Base-by-base conservation (phyloP, 1,284 basidiomycete species). In the Ganoderma multipileum region DNA sequence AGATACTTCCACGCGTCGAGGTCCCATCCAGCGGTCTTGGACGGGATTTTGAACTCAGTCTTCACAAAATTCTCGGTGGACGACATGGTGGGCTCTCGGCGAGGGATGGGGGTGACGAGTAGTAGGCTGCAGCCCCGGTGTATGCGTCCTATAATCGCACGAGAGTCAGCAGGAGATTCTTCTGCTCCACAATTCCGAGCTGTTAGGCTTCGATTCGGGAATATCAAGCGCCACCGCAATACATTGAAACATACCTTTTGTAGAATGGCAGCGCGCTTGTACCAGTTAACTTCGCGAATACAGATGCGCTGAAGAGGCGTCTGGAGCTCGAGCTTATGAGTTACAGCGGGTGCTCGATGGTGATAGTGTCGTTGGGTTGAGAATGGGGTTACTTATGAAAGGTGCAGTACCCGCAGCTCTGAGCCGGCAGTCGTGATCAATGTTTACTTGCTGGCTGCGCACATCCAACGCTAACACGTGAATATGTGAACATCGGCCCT, bases 1-100 rank as follows among this genome's bases (percentile, higher is more conserved):
- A 75, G 54, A 63, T 77, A 83, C 23, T 74, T 71, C 81, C 82
- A 83, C 23, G 78, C 78, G 68, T 83, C 80, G 16, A 83, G 70
- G 44, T 76, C 73, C 81, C 82, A 83, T 41, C 75, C 76, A 2
- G 74, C 72, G 2, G 79, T 79, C 3, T 70, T 72, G 7, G 81
- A 83, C 3, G 79, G 79, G 44, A 82, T 80, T 63, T 77, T 78
- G 60, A 82, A 57, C 20, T 69, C 60, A 14, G 33, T 66, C 54
- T 41, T 68, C 7, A 55, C 67, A 42, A 67, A 73, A 9, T 6
- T 36, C n/a, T 39, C 41, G 7, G 58, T 52, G 0, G 66, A 57
- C 16, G 44, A 50, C 54, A 65, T 60, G 39, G 23, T 18, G 38
- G 23, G n/a, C 3, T 38, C 4, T 14, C 6, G 30, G 30, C 8